phyloP scores from a whole-genome alignment of 2,329 filamentous ascomycete genomes.

The Botrytis aclada region DNA sequence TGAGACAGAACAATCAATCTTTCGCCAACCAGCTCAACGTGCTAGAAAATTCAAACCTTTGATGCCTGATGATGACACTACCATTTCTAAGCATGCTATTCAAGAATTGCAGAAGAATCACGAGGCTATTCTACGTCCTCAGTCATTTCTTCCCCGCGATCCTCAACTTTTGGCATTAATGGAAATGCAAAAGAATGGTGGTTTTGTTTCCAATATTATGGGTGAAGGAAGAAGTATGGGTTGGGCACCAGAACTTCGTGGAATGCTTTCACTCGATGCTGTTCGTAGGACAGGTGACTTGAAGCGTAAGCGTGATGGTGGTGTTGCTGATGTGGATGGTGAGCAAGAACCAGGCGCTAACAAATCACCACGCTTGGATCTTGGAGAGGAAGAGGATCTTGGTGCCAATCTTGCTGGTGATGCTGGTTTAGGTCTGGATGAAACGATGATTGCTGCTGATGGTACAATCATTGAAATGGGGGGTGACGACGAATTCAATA shows the following conservation, averaged over 20 bases:
- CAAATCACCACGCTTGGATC: constrained; percentile 63
- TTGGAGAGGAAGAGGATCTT: constrained; percentile 60
- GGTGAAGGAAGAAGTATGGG: constrained; percentile 72
- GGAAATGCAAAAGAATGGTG: constrained; percentile 87
- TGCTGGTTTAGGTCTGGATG: constrained; percentile 48
- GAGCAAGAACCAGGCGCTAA: constrained; percentile 55
- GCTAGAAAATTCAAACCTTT: constrained; percentile 77
- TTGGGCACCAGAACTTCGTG: constrained; percentile 90
- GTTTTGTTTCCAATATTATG: constrained; percentile 84
- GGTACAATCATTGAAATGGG: constrained; percentile 64
- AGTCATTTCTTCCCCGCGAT: constrained; percentile 81
- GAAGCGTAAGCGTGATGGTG: constrained; percentile 92
- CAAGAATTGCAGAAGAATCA: constrained; percentile 83
- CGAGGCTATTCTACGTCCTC: constrained; percentile 78
- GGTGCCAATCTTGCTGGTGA: constrained; percentile 46
- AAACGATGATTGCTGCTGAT: constrained; percentile 47
- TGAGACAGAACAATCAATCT: constrained; percentile 54
- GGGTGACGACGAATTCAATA: constrained; percentile 48
- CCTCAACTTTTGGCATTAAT: constrained; percentile 82
- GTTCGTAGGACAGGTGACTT: constrained; percentile 74
- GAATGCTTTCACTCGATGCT: constrained; percentile 84
- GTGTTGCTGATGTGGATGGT: constrained; percentile 73
- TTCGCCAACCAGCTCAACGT: constrained; percentile 68
- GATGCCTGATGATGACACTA: constrained; percentile 72
- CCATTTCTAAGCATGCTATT: constrained; percentile 73